A percentile compares a stretch with the other conserved stretches of the same genome.
phyloP scores from a whole-genome alignment of 2,329 filamentous ascomycete species.

The Claviceps fusiformis region DNA sequence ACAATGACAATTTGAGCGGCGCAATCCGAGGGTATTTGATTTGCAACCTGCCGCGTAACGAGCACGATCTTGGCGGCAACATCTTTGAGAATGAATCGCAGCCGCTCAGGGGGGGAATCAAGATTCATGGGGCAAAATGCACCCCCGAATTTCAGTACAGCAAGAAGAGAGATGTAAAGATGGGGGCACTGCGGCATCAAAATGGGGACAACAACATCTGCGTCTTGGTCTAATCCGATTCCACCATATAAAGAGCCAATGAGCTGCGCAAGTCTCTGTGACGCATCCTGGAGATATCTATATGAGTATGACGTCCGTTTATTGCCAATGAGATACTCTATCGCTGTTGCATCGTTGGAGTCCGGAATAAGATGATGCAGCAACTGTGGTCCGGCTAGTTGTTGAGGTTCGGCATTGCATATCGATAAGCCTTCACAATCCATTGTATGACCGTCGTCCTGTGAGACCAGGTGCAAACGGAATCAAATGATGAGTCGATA shows the following conservation, averaged over 20 bases:
- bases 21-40: constrained; percentile 22
- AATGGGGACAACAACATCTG: constrained; percentile 52
- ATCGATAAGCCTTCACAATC: constrained; percentile 24
- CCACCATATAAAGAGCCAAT: constrained; percentile 20
- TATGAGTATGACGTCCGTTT: constrained; percentile 41
- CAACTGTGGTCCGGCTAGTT: constrained; percentile 29
- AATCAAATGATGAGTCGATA: background rate
- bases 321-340: constrained; percentile 18
- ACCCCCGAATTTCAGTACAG: constrained; percentile 65
- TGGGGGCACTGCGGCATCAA: constrained; percentile 63
- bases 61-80: constrained; percentile 56
- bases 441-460: constrained; percentile 10
- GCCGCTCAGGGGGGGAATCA: constrained; percentile 62
- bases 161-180: constrained; percentile 66
- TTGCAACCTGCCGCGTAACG: constrained; percentile 38
- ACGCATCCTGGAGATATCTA: constrained; percentile 42
- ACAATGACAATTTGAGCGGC: constrained; percentile 23
- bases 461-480: background rate
- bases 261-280: constrained; percentile 39
- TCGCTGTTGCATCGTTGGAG: constrained; percentile 13
- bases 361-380: constrained; percentile 47
- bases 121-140: constrained; percentile 77
- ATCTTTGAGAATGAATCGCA: constrained; percentile 71
- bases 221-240: constrained; percentile 1
- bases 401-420: constrained; percentile 28